Conservation (phyloP, 208 protist genomes). For the Acanthamoeba castellanii region DNA sequence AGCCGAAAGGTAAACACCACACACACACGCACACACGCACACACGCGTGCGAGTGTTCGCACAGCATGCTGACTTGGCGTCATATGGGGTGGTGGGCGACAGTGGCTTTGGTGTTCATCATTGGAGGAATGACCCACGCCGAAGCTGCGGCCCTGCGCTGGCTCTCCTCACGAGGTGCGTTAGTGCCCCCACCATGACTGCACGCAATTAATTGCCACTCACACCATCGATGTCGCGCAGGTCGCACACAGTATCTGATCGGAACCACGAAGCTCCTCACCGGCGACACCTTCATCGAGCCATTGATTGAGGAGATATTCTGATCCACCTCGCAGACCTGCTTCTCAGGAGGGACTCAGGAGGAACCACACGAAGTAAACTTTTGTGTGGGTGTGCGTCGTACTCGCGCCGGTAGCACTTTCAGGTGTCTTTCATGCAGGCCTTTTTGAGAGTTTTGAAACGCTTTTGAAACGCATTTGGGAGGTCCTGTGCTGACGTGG, state of each 20-base stretch:
- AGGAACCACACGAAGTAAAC: not conserved
- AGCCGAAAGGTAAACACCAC: not conserved
- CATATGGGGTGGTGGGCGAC: not conserved
- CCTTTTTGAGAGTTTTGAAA: no score
- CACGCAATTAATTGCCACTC: no score
- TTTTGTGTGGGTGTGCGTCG: no score
- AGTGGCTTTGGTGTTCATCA: slow-evolving; percentile 46
- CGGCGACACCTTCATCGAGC: not conserved
- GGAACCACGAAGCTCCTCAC: slow-evolving; percentile 10
- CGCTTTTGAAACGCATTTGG: no score
- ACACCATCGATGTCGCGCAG: not conserved
- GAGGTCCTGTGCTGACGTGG: no score
- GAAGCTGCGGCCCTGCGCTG: slow-evolving; percentile 11
- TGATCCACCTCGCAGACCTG: not conserved
- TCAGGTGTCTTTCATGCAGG: no score
- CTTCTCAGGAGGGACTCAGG: not conserved
- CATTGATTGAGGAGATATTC: not conserved
- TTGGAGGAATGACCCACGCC: slow-evolving; percentile 12
- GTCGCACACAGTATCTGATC: not conserved
- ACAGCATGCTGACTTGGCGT: not conserved
- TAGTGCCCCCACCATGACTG: not conserved
- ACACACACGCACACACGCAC: not conserved
- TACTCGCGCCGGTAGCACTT: not conserved
- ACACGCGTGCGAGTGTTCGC: no score
- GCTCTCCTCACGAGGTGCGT: slow-evolving; percentile 13